Base-by-base conservation (phyloP, 1,284 basidiomycete species). In the Pseudozyma hubeiensis region DNA sequence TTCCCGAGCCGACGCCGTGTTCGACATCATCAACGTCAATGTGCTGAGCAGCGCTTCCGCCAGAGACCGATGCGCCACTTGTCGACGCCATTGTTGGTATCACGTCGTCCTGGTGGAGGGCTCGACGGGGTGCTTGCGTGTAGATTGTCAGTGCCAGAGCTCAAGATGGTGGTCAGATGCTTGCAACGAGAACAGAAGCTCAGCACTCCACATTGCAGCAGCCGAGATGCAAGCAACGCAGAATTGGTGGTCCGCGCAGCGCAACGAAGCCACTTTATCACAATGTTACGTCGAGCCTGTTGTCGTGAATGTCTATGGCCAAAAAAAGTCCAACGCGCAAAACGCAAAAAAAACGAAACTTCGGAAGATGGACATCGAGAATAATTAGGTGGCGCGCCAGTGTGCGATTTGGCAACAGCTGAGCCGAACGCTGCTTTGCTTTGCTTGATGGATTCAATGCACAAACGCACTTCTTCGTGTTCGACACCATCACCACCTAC, bases 291-390 rank as follows among this genome's bases (percentile, higher is more conserved):
- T 17, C 17, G 3, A 30, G 48, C 33, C 43, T 53, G 7, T 35
- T 29, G 31, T 24, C 35, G 35, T 4, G 2, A 5, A 9, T 37
- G 35, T 14, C 14, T 2, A 2, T 37, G 8, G 35, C 10, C 14
- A 9, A 37, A 37, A 37, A 37, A 14, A 37, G 35, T 37, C 35
- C 5, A 10, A 24, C 24, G 37, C 17, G 30, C 48, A 16, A 52
- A 41, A 48, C 14, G 24, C 49, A 33, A 61, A 61, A 57, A 66
- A 66, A 53, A 4, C 5, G 40, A n/a, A 31, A 34, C n/a, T 54
- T 58, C 64, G 64, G 64, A 67, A 67, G 45, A 62, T 62, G 64
- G 64, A 44, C 61, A 43, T 67, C 58, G 53, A 56, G 47, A 16
- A 30, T 35, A 37, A 8, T 44, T 44, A 40, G 13, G 61, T 64